Base-by-base conservation (phyloP, 2,329 filamentous ascomycete genomes). In the Herpotrichia juniperi region DNA sequence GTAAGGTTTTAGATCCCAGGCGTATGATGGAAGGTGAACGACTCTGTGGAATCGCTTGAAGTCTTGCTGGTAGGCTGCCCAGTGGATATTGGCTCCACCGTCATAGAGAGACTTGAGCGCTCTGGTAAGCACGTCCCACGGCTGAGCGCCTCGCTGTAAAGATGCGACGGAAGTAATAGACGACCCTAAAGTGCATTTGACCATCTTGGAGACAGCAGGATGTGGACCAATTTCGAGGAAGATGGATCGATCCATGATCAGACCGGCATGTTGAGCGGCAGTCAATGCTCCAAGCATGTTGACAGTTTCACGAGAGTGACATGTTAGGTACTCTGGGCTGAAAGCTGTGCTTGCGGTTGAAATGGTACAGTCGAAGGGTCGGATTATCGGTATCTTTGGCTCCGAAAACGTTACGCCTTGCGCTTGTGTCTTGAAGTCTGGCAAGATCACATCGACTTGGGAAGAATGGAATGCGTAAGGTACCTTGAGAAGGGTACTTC, bases 31-130 rank as follows among this genome's bases (percentile, higher is more conserved):
- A 2, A 88, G 68, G 24, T 81, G 72, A 2, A 87, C 64, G 2
- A 87, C 68, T 1, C 74, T 68, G 17, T 80, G 74, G 1, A 69
- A 69, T 1, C 62, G 53, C 51, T 79, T 73, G 55, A 82, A 84
- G 22, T 78, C 75, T 3, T 76, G 69, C 62, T 86, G 81, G 58
- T 81, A 86, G 64, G 86, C 85, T 42, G 80, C 78, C 85, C 86
- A 90, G 58, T 84, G 74, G 19, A 90, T 71, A 4, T 78, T 71
- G 1, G 86, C 58, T 0, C 86, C 87, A 1, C 73, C 75, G 1
- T 66, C 67, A 65, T 89, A 80, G 0, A 89, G 71, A 0, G 76
- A 71, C 46, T 75, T 75, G 30, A 85, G 66, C 44, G 69, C 81
- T 4, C 66, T 58, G 2, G 78, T 71, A 2, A 88, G 65, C 16